These are phyloP conservation scores for Ananas comosus DNA, from an alignment of 176 grass and related monocot species.

Conservation along the genomic window DNA sequence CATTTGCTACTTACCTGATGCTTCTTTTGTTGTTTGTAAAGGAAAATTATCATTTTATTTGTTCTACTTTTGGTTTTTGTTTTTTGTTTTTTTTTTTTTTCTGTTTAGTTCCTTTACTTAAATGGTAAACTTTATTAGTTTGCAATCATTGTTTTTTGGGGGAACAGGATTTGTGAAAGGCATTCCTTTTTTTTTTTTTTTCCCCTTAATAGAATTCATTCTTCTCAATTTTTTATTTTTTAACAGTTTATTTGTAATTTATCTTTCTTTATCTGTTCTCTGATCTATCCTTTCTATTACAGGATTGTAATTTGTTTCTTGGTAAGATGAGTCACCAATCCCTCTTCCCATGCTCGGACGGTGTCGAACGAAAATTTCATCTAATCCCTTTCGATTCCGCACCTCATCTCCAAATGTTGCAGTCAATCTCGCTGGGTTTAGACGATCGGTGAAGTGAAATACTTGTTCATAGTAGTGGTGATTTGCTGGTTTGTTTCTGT, in stretches of 20 bases:
- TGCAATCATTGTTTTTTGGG: too few species aligned
- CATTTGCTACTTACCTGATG: not conserved
- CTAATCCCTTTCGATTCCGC: not conserved
- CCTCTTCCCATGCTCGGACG: not conserved
- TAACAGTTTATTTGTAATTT: not conserved
- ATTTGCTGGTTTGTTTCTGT: not conserved
- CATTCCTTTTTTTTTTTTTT: slow-evolving; percentile 1
- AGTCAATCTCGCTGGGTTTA: slow-evolving; percentile 14
- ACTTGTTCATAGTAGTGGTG: not conserved
- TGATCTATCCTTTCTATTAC: slow-evolving; percentile 10
- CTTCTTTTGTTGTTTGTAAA: not conserved
- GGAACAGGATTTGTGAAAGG: too few species aligned
- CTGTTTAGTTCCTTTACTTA: not conserved
- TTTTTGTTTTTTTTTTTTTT: not conserved
- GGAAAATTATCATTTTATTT: not conserved
- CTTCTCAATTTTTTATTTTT: not conserved
- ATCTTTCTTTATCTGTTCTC: not conserved
- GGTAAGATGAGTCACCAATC: slow-evolving; percentile 5
- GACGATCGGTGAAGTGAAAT: slow-evolving; percentile 6
- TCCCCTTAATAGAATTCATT: not conserved
- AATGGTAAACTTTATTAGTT: not conserved
- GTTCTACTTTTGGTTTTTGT: not conserved
- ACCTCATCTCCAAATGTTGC: slow-evolving; percentile 9
- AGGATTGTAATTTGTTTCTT: slow-evolving; percentile 8
- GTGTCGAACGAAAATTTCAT: slow-evolving; percentile 1